phyloP scores from a whole-genome alignment of 2,329 filamentous ascomycete species.

The Ceratocystis colombiana region DNA sequence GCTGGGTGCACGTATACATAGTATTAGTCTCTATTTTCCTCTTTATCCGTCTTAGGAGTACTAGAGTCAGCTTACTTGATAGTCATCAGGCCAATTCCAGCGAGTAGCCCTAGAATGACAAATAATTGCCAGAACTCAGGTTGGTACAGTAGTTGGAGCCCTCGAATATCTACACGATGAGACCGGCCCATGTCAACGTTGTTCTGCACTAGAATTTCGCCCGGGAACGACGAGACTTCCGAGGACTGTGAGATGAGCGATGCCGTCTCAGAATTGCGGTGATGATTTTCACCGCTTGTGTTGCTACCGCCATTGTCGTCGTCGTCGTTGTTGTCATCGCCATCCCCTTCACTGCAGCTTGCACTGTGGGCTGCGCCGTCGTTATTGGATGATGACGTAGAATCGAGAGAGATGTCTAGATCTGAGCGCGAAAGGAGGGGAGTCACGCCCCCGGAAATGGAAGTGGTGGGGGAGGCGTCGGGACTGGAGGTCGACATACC shows the following conservation, averaged over 20 bases:
- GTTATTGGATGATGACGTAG: constrained; percentile 26
- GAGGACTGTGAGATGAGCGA: constrained; percentile 58
- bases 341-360: background rate
- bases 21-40: background rate
- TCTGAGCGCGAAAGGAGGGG: constrained; percentile 3
- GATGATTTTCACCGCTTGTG: constrained; percentile 27
- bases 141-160: constrained; percentile 59
- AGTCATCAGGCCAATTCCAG: constrained; percentile 92
- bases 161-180: constrained; percentile 83
- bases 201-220: constrained; percentile 45
- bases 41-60: background rate
- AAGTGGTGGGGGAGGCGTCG: constrained; percentile 8
- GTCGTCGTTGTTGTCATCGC: constrained; percentile 28
- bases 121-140: constrained; percentile 89
- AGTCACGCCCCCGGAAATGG: background rate
- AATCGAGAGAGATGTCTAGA: constrained; percentile 5
- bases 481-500: constrained; percentile 46
- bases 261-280: constrained; percentile 56
- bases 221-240: constrained; percentile 43
- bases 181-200: constrained; percentile 62
- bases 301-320: constrained; percentile 28
- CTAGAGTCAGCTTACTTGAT: constrained; percentile 64
- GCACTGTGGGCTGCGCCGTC: constrained; percentile 29
- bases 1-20: constrained; percentile 38
- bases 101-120: constrained; percentile 75